Evolutionary conservation across 2,329 filamentous ascomycete species (phyloP), one percentile per base, ranked within the genome.

Genomic region (Claviceps humidiphila): DNA sequence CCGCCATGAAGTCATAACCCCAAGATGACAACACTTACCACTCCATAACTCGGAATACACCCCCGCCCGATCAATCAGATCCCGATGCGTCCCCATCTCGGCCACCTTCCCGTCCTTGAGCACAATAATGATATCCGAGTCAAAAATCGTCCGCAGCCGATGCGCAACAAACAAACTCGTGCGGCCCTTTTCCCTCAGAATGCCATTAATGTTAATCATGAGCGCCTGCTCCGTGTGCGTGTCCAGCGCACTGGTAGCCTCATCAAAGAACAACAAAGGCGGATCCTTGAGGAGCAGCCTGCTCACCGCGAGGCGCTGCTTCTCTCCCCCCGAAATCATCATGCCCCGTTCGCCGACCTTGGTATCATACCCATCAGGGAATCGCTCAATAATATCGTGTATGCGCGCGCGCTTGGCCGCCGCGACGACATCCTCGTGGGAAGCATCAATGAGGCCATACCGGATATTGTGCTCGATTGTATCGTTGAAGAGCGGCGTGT

Each of bases 91-190:
- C 14, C 93, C 93, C 66, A 80, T 82, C 71, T 97, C 93, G 2
- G 84, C 88, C n/a, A 97, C 89, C 14, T 73, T 74, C 0, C 93
- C 93, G 55, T 87, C 83, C 64, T 84, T 85, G 53, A 97, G 71
- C 40, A 97, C 93, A 60, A 97, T 90, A 60, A 97, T 97, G 60
- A 90, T 73, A 68, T 97, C 87, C 41, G 87, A 87, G 62, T 97
- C 93, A 62, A 87, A 95, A 58, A 98, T 96, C 0, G 93, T 97
- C 50, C 91, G 80, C 54, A 98, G 71, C 17, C 93, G 80, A 67
- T 97, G 93, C 6, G 93, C 93, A 5, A 98, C 86, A 64, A 97
- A 97, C 1, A 98, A 87, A 59, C 89, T 96, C 0, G 93, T 97
- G 53, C 90, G 80, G 3, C 75, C 74, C 71, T 95, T 95, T 62